phyloP scores from a whole-genome alignment of 2,329 filamentous ascomycete genomes.

The Volutella citrinella region DNA sequence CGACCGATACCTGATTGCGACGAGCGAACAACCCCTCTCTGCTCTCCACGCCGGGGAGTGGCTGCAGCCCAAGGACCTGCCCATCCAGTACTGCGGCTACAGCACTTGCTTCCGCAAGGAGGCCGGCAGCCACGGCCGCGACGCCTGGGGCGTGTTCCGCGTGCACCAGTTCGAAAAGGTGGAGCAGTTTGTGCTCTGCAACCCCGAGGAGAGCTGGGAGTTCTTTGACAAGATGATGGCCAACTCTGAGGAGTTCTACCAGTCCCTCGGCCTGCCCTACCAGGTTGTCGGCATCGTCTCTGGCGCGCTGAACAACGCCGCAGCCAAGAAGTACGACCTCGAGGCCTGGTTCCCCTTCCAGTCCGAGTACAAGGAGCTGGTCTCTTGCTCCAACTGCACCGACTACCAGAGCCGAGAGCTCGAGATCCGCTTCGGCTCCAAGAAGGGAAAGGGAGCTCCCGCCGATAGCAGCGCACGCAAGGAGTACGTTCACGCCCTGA shows the following conservation, averaged over 20 bases:
- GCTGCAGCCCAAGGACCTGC: constrained; percentile 79
- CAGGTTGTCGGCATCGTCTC: constrained; percentile 92
- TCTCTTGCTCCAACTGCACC: constrained; percentile 96
- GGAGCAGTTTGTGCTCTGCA: constrained; percentile 76
- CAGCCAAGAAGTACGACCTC: constrained; percentile 88
- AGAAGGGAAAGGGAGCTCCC: constrained; percentile 52
- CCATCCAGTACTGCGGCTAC: constrained; percentile 81
- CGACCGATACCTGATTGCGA: constrained; percentile 79
- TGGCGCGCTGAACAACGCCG: constrained; percentile 78
- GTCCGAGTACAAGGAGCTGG: constrained; percentile 96
- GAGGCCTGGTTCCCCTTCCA: constrained; percentile 97
- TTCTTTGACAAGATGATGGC: constrained; percentile 91
- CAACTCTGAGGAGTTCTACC: constrained; percentile 91
- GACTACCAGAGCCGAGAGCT: constrained; percentile 95
- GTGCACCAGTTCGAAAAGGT: constrained; percentile 98
- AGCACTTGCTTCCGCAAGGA: constrained; percentile 96
- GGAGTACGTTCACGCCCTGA: constrained; percentile 91
- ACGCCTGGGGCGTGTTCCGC: constrained; percentile 97
- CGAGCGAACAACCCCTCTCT: constrained; percentile 92
- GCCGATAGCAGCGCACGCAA: constrained; percentile 72
- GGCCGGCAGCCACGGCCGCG: constrained; percentile 78
- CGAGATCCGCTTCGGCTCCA: constrained; percentile 87
- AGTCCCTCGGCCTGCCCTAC: constrained; percentile 85
- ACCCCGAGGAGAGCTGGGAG: constrained; percentile 89
- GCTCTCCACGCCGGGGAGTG: constrained; percentile 92